Conservation (phyloP, 1,284 basidiomycete genomes). For the Coniferiporia weirii region DNA sequence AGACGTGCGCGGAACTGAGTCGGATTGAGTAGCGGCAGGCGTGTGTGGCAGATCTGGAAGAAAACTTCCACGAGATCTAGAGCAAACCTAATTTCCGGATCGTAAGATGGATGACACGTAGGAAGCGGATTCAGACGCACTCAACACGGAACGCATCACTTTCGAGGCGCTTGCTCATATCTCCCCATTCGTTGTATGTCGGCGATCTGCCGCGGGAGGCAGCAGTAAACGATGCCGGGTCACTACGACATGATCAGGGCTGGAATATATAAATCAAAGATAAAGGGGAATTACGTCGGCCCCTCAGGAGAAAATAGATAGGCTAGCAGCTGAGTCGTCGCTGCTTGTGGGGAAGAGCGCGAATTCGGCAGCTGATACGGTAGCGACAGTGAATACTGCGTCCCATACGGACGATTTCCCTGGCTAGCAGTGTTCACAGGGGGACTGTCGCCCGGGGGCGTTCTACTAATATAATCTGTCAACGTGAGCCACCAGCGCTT, state of each 20-base stretch:
- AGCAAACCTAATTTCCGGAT: constrained; percentile 55
- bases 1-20: constrained; percentile 66
- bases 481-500: constrained; percentile 6
- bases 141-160: constrained; percentile 68
- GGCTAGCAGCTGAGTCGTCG: constrained; percentile 56
- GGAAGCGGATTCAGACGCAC: constrained; percentile 37
- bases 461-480: neutral
- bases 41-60: constrained; percentile 83
- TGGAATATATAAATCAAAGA: neutral
- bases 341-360: constrained; percentile 47
- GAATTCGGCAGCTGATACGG: constrained; percentile 33
- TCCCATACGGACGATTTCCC: constrained; percentile 14
- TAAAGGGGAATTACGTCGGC: constrained; percentile 38
- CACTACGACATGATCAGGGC: constrained; percentile 7
- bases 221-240: constrained; percentile 21
- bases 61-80: constrained; percentile 86
- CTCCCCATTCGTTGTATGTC: constrained; percentile 62
- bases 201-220: constrained; percentile 7
- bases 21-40: constrained; percentile 77
- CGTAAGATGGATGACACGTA: constrained; percentile 16
- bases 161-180: constrained; percentile 59
- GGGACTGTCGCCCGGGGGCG: constrained; percentile 4
- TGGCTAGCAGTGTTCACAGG: neutral
- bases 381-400: constrained; percentile 17
- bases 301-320: constrained; percentile 69